phyloP scores from a whole-genome alignment of 345 rosid genomes.

The Euphorbia peplus region DNA sequence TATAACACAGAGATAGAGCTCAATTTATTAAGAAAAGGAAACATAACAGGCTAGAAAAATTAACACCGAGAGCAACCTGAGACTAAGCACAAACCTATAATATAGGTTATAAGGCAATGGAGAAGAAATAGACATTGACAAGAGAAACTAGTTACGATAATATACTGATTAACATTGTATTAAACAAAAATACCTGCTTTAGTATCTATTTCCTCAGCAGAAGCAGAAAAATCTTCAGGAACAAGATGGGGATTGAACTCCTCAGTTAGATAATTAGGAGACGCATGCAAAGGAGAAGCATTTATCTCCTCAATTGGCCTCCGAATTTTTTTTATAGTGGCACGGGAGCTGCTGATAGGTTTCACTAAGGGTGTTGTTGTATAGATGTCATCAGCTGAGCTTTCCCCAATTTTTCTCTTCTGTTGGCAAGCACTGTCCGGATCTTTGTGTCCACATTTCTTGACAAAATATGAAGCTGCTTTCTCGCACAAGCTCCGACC shows the following conservation, averaged over 20 bases:
- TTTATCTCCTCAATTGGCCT: constrained; percentile 13
- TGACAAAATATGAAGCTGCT: constrained; percentile 63
- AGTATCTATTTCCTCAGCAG: constrained; percentile 22
- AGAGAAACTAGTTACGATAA: not conserved
- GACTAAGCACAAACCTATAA: not conserved
- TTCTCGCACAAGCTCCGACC: constrained; percentile 69
- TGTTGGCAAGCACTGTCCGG: constrained; percentile 22
- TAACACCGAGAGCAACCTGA: not conserved
- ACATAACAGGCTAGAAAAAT: not conserved
- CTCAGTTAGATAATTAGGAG: not conserved
- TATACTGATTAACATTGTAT: not conserved
- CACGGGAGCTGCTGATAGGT: constrained; percentile 7
- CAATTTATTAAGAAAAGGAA: not conserved
- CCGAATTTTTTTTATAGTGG: constrained; percentile 14
- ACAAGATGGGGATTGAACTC: not conserved
- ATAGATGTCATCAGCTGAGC: constrained; percentile 24
- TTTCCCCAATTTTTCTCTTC: constrained; percentile 31
- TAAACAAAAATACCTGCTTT: constrained; percentile 30
- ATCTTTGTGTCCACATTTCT: constrained; percentile 45
- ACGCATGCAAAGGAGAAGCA: no score
- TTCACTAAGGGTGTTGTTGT: constrained; percentile 6
- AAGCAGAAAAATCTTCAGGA: constrained; percentile 14
- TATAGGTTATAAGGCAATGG: no score
- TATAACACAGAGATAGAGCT: not conserved
- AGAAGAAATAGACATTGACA: no score